Evolutionary conservation across 75 land plant species (phyloP).

Genomic region (Larix kaempferi): DNA sequence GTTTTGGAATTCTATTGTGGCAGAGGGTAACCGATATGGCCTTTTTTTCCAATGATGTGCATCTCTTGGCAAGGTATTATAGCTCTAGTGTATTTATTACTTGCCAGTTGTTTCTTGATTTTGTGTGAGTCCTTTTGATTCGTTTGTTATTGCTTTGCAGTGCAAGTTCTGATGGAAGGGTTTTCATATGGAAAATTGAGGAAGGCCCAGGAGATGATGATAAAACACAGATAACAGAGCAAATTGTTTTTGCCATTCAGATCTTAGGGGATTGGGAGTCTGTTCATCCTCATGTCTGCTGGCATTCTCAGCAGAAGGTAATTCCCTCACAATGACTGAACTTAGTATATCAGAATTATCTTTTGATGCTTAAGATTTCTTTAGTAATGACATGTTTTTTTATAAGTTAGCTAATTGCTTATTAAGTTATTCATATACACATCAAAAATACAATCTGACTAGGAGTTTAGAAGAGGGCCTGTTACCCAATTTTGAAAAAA

Average conservation of each 20-base stretch:
- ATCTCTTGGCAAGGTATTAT: conserved; percentile 80
- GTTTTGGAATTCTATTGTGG: conserved; percentile 5
- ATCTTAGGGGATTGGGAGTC: conserved; percentile 60
- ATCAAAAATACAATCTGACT: too few relatives aligned
- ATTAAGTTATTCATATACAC: too few relatives aligned
- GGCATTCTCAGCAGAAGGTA: conserved; percentile 88
- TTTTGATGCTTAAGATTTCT: background rate
- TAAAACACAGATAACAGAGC: conserved; percentile 68
- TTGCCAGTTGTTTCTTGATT: conserved; percentile 1
- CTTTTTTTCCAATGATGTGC: conserved; percentile 84
- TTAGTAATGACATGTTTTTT: background rate
- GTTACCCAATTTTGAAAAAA: background rate
- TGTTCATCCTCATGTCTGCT: conserved; percentile 78
- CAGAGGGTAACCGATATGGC: conserved; percentile 93
- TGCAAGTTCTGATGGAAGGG: conserved; percentile 77
- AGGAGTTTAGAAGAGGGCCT: background rate
- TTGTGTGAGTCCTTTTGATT: background rate
- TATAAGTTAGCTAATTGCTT: too few relatives aligned
- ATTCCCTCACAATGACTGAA: background rate
- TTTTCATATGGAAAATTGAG: conserved; percentile 76
- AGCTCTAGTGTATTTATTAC: background rate
- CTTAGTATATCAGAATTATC: background rate
- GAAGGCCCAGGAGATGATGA: conserved; percentile 82
- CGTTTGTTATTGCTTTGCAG: conserved; percentile 27
- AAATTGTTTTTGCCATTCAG: conserved; percentile 67